Conservation (phyloP, 768 basidiomycete genomes). For the Hydnomerulius pinastri region DNA sequence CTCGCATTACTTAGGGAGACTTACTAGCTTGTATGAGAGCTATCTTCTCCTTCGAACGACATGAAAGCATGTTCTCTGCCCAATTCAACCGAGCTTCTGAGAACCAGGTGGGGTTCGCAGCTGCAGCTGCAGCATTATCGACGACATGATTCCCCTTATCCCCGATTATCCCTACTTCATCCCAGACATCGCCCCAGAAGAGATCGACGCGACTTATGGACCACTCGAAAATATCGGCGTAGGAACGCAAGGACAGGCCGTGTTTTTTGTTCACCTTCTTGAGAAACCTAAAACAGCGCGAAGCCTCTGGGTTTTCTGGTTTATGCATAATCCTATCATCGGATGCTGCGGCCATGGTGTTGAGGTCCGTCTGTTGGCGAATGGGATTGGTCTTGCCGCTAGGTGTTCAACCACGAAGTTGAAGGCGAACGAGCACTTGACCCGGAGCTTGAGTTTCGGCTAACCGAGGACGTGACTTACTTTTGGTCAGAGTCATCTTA, state of each 20-base stretch:
- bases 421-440: too few species aligned
- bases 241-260: constrained; percentile 47
- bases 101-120: constrained; percentile 74
- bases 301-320: constrained; percentile 42
- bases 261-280: constrained; percentile 50
- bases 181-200: constrained; percentile 81
- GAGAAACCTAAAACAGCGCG: constrained; percentile 53
- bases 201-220: constrained; percentile 56
- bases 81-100: constrained; percentile 66
- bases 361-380: not conserved
- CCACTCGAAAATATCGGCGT: constrained; percentile 69
- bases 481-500: too few species aligned
- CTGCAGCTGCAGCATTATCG: constrained; percentile 52
- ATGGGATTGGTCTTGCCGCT: too few species aligned
- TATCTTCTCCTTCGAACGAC: constrained; percentile 54
- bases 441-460: not conserved
- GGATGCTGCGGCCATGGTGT: not conserved
- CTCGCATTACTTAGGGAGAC: constrained; percentile 28
- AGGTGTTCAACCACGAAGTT: too few species aligned
- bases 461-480: too few species aligned
- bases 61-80: constrained; percentile 78
- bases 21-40: constrained; percentile 73
- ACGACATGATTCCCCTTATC: constrained; percentile 62
- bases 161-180: constrained; percentile 61
- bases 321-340: constrained; percentile 41